These are phyloP conservation scores for Nicotiana attenuata DNA, from an alignment of 257 asterid genomes.

Conservation along the genomic window DNA sequence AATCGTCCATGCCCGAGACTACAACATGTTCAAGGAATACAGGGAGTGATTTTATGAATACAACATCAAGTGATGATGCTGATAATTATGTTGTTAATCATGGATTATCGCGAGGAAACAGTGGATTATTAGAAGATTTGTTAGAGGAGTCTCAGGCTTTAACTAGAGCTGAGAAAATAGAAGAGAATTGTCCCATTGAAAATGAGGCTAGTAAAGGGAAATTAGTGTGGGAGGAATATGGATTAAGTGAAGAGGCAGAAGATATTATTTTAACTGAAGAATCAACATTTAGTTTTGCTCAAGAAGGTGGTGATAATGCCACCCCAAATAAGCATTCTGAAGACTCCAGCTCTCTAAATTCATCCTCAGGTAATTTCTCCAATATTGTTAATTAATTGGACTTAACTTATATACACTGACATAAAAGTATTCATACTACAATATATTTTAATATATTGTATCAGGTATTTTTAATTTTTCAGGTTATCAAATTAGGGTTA, in stretches of 20 bases:
- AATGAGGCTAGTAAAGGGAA: slow-evolving; percentile 6
- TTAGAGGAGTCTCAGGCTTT: slow-evolving; percentile 41
- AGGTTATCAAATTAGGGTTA: neutral
- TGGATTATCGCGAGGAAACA: slow-evolving; percentile 17
- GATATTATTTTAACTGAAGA: slow-evolving; percentile 19
- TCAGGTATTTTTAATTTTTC: too few species aligned
- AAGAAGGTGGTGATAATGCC: slow-evolving; percentile 16
- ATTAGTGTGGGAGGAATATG: slow-evolving; percentile 16
- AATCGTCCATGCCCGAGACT: slow-evolving; percentile 21
- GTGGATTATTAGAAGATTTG: slow-evolving; percentile 56
- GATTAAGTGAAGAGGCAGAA: slow-evolving; percentile 14
- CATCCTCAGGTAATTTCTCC: slow-evolving; percentile 1
- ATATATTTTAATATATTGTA: too few species aligned
- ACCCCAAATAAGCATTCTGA: slow-evolving; percentile 20
- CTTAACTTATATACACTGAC: neutral
- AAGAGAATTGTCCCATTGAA: neutral
- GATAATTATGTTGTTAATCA: slow-evolving; percentile 19
- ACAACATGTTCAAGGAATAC: slow-evolving; percentile 24
- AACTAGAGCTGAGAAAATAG: slow-evolving; percentile 15
- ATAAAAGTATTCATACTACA: too few species aligned
- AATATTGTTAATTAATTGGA: neutral
- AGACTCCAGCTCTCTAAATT: slow-evolving; percentile 17
- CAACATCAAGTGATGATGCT: slow-evolving; percentile 27
- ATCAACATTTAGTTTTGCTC: slow-evolving; percentile 6
- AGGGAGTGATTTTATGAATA: slow-evolving; percentile 7